A percentile compares a stretch with the other conserved stretches of the same genome.
phyloP scores from a whole-genome alignment of 1,284 basidiomycete species.

The Coniophora puteana region DNA sequence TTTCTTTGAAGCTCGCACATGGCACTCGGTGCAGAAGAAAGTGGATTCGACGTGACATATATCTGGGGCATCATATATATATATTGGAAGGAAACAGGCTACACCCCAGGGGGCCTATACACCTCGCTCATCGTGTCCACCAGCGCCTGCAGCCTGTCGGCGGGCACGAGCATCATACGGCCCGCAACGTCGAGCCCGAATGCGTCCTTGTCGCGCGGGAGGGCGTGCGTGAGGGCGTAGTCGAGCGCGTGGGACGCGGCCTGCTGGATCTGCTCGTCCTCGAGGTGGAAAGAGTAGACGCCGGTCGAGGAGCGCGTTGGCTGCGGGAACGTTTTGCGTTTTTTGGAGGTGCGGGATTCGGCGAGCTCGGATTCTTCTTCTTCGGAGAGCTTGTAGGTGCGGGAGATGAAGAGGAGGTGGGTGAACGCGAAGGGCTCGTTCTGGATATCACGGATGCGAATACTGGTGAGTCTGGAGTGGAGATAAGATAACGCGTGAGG shows the following conservation, averaged over 20 bases:
- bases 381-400: constrained; percentile 63
- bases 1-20: no score
- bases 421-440: constrained; percentile 67
- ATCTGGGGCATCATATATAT: no score
- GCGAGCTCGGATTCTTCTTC: constrained; percentile 44
- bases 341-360: constrained; percentile 17
- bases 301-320: constrained; percentile 45
- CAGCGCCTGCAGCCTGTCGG: constrained; percentile 36
- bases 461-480: constrained; percentile 1
- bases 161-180: constrained; percentile 69
- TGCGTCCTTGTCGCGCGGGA: constrained; percentile 59
- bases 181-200: constrained; percentile 82
- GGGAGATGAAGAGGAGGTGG: constrained; percentile 71
- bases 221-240: constrained; percentile 60
- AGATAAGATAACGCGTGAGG: background rate
- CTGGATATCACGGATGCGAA: constrained; percentile 31
- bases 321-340: constrained; percentile 31
- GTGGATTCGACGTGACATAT: no score
- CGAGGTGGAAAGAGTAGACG: constrained; percentile 78
- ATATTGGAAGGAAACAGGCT: no score
- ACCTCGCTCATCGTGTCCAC: constrained; percentile 34
- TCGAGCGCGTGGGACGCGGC: constrained; percentile 58
- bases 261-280: constrained; percentile 78
- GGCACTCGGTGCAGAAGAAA: no score
- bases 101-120: constrained; percentile 22